These are phyloP conservation scores for Alectoria sarmentosa DNA, from an alignment of 495 filamentous ascomycete species.

Conservation along the genomic window DNA sequence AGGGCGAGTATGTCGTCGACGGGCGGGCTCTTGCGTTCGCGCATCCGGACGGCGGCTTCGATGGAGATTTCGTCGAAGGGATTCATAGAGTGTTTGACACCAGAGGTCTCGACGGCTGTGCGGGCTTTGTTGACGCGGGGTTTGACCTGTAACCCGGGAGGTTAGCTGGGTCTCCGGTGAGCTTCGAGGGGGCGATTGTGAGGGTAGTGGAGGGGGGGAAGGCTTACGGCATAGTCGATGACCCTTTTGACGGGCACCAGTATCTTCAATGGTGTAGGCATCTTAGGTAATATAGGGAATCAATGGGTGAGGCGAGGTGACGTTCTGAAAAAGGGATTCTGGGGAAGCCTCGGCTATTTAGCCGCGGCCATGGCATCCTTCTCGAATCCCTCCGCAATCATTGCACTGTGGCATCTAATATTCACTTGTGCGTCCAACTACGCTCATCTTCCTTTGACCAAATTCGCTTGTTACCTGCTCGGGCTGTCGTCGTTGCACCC, in stretches of 20 bases:
- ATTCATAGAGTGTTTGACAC: conserved; percentile 97
- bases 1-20: conserved; percentile 89
- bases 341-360: conserved; percentile 13
- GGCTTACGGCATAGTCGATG: conserved; percentile 92
- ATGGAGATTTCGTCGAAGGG: conserved; percentile 98
- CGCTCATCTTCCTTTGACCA: background rate
- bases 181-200: background rate
- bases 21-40: conserved; percentile 59
- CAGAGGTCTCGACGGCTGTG: conserved; percentile 84
- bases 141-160: conserved; percentile 61
- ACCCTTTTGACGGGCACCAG: conserved; percentile 96
- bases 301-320: background rate
- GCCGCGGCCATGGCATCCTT: background rate
- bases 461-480: background rate
- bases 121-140: conserved; percentile 94
- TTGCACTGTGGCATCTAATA: background rate
- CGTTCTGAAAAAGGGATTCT: background rate
- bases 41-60: conserved; percentile 90
- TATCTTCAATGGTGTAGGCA: conserved; percentile 78
- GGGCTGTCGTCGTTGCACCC: background rate
- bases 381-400: background rate
- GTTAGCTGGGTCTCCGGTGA: conserved; percentile 7
- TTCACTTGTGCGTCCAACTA: background rate
- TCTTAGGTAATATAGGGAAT: conserved; percentile 28
- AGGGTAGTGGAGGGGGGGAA: background rate